Evolutionary conservation across 2,329 filamentous ascomycete species (phyloP), one percentile per base, ranked within the genome.

Genomic region (Mycosphaerella arachidis): DNA sequence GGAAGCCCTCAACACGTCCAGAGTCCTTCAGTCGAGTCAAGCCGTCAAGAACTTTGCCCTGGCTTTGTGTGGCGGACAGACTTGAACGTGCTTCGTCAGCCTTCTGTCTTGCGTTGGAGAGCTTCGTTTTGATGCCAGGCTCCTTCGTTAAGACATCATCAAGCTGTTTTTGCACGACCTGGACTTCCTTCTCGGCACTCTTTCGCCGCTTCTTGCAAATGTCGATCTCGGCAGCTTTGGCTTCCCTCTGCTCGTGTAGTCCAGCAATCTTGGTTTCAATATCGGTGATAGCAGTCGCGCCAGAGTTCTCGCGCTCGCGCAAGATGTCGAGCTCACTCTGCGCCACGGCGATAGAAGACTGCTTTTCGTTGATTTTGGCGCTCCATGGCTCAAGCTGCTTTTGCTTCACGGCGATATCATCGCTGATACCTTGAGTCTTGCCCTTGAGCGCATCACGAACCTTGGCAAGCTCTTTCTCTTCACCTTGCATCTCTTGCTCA

Each of bases 371-470:
- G 78, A 99, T 93, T 77, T 94, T 97, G 66, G 92, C 92, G 67
- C 89, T 92, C 94, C 94, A 99, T 0, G 94, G 94, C 76, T 97
- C 93, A 10, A 99, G 81, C 0, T 91, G 88, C 76, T 95, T 97
- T 71, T 99, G 94, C 77, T 96, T 97, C 4, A 82, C 83, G 0
- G 92, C 87, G 67, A 99, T 97, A 71, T 97, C 84, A 68, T 99
- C 92, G 0, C 93, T 97, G 63, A 97, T 89, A 6, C 86, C 89
- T 73, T 97, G 92, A 0, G 94, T 99, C 78, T 99, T 99, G 70
- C 93, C 93, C 71, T 96, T 96, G 7, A 99, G 81, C 62, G 84
- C 86, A 24, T 96, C 91, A 58, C 93, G 87, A 65, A 99, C 94
- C n/a, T 78, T 82, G 31, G 86, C 81, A 20, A 99, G 84, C 72